Conservation (phyloP, 495 filamentous ascomycete genomes). For the Neurospora sp. region DNA sequence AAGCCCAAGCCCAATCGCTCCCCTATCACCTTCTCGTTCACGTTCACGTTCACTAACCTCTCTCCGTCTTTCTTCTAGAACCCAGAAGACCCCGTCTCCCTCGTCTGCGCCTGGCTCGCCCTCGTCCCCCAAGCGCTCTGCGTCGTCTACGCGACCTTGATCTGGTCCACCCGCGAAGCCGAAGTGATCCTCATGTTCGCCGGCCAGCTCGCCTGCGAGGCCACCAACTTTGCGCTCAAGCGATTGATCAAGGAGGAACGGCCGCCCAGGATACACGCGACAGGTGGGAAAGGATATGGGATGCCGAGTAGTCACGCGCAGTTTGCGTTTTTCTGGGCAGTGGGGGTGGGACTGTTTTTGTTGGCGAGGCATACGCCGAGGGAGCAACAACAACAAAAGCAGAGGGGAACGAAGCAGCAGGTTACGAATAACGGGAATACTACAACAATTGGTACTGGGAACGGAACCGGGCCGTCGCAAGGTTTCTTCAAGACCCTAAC, state of each 20-base stretch:
- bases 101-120: constrained; percentile 84
- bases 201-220: constrained; percentile 89
- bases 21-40: neutral
- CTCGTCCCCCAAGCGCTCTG: constrained; percentile 86
- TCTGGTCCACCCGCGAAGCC: constrained; percentile 82
- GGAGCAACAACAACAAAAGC: neutral
- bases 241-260: constrained; percentile 85
- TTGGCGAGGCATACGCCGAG: constrained; percentile 61
- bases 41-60: neutral
- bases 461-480: neutral
- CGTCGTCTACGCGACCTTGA: constrained; percentile 77
- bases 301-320: constrained; percentile 99
- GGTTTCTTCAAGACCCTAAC: constrained; percentile 9
- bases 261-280: constrained; percentile 64
- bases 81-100: constrained; percentile 73
- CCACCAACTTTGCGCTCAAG: constrained; percentile 84
- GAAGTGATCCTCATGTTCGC: constrained; percentile 86
- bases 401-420: neutral
- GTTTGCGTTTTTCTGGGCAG: constrained; percentile 81
- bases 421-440: neutral
- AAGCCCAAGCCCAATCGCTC: neutral
- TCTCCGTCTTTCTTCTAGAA: constrained; percentile 45
- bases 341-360: constrained; percentile 74
- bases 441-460: neutral
- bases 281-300: constrained; percentile 76